Evolutionary conservation across 805 yeast genomes (phyloP), one percentile per base, ranked within the genome.

Genomic region (Metschnikowia amazonensis): DNA sequence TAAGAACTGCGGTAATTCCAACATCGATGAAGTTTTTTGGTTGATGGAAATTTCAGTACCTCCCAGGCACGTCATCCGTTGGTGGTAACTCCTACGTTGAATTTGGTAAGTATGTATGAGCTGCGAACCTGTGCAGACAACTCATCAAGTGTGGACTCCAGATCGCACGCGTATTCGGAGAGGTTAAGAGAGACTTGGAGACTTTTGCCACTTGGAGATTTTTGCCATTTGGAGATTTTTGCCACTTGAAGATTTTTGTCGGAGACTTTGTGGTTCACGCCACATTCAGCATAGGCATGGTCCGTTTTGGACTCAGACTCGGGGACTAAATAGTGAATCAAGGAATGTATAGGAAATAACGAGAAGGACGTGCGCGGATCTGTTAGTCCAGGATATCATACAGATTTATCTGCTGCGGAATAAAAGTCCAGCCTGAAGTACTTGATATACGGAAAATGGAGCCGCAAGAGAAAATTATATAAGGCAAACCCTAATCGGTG

Each of bases 321-420:
- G 13, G 16, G 16, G 16, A 5, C 16, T n/a, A 13, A 24, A 28
- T 28, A 5, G 7, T 11, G 8, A 16, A 28, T 5, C 31, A n/a
- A n/a, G 5, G 16, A 8, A 13, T 13, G 5, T 13, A 28, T n/a
- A 28, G 31, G 16, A 5, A 28, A 28, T 13, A 28, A 2, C 3
- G 16, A 13, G 16, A 28, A 16, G 31, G 5, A 8, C 27, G 8
- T 24, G 27, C 27, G 8, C 5, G 16, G 31, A 28, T 13, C 31
- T 28, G 16, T 16, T 11, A 5, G 31, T 28, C 16, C 23, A 8
- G 35, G 14, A 20, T 13, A 17, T 13, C 35, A 18, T 32, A 33
- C 41, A 37, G 32, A 37, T 23, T 37, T 37, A 37, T 37, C 41
- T 37, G 20, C 30, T 16, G 41, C 41, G 41, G 33, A 33, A n/a